Base-by-base conservation (phyloP, 176 grass and related monocot genomes). In the Pontederia crassipes region DNA sequence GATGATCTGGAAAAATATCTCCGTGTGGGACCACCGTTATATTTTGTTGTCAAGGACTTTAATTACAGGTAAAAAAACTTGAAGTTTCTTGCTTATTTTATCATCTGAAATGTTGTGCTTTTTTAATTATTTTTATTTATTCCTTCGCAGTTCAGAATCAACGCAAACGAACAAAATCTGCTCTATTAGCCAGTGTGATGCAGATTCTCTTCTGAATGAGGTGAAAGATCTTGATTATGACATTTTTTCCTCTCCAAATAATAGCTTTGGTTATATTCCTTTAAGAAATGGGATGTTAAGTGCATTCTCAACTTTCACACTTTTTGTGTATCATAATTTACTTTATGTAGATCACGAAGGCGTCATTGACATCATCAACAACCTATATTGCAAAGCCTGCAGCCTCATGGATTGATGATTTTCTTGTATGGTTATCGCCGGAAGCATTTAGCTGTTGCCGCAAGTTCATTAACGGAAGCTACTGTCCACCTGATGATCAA, bases 401-500 rank as follows among this genome's bases (percentile, higher is more conserved):
- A 46, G 93, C 93, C 66, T 98, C 93, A 71, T 98, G 93, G 93
- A 87, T 98, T 75, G 93, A 98, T 83, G 93, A 98, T 72, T 98
- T 98, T 71, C 87, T 98, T 35, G 75, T 85, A 74, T 98, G 93
- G 93, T 75, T 98, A 72, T 98, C 93, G 55, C 93, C 93, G 26
- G 93, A 92, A 61, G 93, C 93, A 74, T 98, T 98, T 70, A 89
- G 93, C 58, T 98, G 93, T 73, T 98, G 93, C 70, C 79, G 93
- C 18, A 83, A 92, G 73, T 89, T 83, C 58, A 61, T 85, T 61
- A 79, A 83, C 85, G 84, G 67, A 80, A 98, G 69, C 51, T 98
- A 98, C 61, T 98, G 93, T 53, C 87, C 93, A 73, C 93, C 93
- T 49, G 87, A 92, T 57, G 93, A 98, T 58, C 93, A 98, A 84